Evolutionary conservation across 2,329 filamentous ascomycete species (phyloP).

Genomic region (Aulographum hederae): DNA sequence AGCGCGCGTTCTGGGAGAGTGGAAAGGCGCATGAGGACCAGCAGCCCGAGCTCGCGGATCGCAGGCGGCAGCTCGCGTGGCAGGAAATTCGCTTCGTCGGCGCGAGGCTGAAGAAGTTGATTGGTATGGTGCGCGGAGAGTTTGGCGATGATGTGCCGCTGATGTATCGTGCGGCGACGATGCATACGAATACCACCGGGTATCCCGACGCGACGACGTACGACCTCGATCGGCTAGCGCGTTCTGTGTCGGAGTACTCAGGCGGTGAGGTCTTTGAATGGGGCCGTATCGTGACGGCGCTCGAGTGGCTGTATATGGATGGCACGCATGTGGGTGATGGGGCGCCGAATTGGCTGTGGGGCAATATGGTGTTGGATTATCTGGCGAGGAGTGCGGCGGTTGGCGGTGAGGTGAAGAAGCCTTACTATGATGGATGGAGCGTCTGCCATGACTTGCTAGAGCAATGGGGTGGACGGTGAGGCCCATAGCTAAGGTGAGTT

Average conservation of each 20-base stretch:
- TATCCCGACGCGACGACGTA: background rate
- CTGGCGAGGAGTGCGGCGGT: background rate
- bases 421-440: background rate
- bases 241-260: background rate
- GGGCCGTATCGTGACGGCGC: background rate
- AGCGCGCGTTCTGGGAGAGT: background rate
- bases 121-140: background rate
- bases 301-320: background rate
- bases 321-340: background rate
- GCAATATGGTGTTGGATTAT: conserved; percentile 1
- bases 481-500: too few species aligned
- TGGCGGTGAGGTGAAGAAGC: background rate
- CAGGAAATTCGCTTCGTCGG: background rate
- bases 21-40: background rate
- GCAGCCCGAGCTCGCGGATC: background rate
- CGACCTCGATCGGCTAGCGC: background rate
- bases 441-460: background rate
- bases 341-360: background rate
- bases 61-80: background rate
- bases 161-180: background rate
- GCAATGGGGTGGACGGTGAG: too few species aligned
- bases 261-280: background rate
- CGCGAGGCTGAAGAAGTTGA: background rate
- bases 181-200: background rate
- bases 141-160: background rate